Conservation (phyloP, 1,139 yeast species). For the Debaryomyces udenii region DNA sequence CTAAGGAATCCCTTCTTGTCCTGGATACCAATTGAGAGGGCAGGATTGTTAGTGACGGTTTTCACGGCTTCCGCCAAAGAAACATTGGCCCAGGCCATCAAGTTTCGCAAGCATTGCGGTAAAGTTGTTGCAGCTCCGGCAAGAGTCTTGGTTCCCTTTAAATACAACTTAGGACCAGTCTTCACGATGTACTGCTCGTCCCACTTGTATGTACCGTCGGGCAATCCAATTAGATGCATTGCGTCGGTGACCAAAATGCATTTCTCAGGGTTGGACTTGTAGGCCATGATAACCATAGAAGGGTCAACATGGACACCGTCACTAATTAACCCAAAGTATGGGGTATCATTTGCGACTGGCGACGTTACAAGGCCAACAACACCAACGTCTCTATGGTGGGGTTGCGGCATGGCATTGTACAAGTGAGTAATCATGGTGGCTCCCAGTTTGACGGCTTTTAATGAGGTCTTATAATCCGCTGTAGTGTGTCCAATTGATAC, state of each 20-base stretch:
- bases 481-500: constrained; percentile 63
- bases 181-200: constrained; percentile 53
- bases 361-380: constrained; percentile 57
- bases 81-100: constrained; percentile 55
- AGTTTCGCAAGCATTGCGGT: constrained; percentile 56
- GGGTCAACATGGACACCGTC: constrained; percentile 70
- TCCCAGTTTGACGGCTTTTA: constrained; percentile 54
- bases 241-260: constrained; percentile 67
- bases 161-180: constrained; percentile 49
- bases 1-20: constrained; percentile 54
- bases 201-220: constrained; percentile 56
- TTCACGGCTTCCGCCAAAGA: constrained; percentile 57
- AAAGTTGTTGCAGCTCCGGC: constrained; percentile 67
- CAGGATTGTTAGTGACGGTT: constrained; percentile 62
- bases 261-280: constrained; percentile 55
- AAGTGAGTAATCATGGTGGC: constrained; percentile 66
- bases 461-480: constrained; percentile 51
- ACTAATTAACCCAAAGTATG: constrained; percentile 61
- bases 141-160: constrained; percentile 61
- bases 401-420: constrained; percentile 71
- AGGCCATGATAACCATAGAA: constrained; percentile 56
- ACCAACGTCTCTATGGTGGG: constrained; percentile 65
- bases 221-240: constrained; percentile 56
- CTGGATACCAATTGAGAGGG: constrained; percentile 49
- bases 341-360: constrained; percentile 38